Evolutionary conservation across 2,329 filamentous ascomycete species (phyloP).

Genomic region (Xylariaceae sp.): DNA sequence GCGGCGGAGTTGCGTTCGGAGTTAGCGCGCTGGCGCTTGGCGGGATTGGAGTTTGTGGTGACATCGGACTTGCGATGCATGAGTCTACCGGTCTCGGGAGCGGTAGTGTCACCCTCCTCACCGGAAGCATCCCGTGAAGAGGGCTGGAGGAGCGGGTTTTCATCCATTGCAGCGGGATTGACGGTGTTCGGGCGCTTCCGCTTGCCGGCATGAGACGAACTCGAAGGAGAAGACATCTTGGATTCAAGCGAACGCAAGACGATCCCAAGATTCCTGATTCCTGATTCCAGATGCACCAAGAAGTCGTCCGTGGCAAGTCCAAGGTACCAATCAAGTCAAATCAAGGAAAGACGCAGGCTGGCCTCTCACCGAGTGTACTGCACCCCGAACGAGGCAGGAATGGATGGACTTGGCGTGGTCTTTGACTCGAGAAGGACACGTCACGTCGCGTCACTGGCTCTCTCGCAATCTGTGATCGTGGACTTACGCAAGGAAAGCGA

Average conservation of each 20-base stretch:
- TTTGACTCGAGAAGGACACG: conserved; percentile 4
- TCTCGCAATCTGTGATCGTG: not conserved
- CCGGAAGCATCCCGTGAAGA: conserved; percentile 78
- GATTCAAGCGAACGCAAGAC: conserved; percentile 1
- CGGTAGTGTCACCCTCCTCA: conserved; percentile 72
- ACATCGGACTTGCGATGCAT: conserved; percentile 54
- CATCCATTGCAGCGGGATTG: conserved; percentile 44
- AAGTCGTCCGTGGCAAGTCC: not conserved
- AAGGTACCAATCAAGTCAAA: conserved; percentile 2
- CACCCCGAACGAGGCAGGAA: conserved; percentile 2
- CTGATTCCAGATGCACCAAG: not conserved
- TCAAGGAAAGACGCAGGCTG: conserved; percentile 1
- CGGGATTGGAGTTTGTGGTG: conserved; percentile 45
- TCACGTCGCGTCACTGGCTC: conserved; percentile 10
- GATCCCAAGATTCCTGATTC: not conserved
- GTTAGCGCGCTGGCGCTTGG: conserved; percentile 76
- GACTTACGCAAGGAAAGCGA: not conserved
- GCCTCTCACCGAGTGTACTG: not conserved
- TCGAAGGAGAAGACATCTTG: conserved; percentile 56
- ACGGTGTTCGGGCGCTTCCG: conserved; percentile 68
- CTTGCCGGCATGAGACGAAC: conserved; percentile 57
- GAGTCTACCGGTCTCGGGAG: conserved; percentile 50
- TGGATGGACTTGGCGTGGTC: not conserved
- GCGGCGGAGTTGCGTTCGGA: conserved; percentile 44
- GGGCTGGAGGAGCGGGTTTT: conserved; percentile 58